These are phyloP conservation scores for Rhodotorula sp. DNA, from an alignment of 1,284 basidiomycete species.

Conservation along the genomic window DNA sequence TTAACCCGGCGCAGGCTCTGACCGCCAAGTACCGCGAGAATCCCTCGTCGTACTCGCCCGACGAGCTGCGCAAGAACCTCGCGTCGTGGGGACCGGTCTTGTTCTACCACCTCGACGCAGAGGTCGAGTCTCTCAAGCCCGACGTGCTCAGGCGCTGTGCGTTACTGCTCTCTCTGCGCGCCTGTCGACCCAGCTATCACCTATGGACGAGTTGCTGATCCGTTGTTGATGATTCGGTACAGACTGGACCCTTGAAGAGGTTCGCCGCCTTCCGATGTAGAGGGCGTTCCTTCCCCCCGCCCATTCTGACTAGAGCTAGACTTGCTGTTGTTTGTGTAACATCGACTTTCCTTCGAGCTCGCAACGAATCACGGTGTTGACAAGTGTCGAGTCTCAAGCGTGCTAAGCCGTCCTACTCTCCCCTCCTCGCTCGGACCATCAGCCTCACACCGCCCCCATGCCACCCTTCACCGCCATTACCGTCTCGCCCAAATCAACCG, in stretches of 20 bases:
- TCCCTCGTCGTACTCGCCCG: constrained; percentile 17
- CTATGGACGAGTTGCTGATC: not conserved
- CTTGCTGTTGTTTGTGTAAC: too few species aligned
- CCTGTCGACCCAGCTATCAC: too few species aligned
- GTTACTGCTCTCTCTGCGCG: not conserved
- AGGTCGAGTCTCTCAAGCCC: constrained; percentile 26
- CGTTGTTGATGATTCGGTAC: not conserved
- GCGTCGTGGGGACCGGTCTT: constrained; percentile 26
- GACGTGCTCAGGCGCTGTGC: constrained; percentile 25
- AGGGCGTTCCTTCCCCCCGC: not conserved
- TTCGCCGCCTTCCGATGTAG: constrained; percentile 35
- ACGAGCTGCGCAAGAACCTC: constrained; percentile 20
- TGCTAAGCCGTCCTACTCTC: not conserved
- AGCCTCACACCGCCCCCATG: not conserved
- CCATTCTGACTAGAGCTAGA: not conserved
- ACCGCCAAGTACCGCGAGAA: constrained; percentile 18
- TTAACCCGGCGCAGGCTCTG: not conserved
- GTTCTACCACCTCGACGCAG: constrained; percentile 39
- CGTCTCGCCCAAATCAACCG: not conserved
- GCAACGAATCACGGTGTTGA: too few species aligned
- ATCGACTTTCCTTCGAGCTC: too few species aligned
- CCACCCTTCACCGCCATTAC: not conserved
- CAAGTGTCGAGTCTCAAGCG: not conserved
- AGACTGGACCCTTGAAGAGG: constrained; percentile 28
- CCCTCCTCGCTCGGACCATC: not conserved